Evolutionary conservation across 371 early-diverging fungal species (phyloP).

Genomic region (Rhizopus sp.): DNA sequence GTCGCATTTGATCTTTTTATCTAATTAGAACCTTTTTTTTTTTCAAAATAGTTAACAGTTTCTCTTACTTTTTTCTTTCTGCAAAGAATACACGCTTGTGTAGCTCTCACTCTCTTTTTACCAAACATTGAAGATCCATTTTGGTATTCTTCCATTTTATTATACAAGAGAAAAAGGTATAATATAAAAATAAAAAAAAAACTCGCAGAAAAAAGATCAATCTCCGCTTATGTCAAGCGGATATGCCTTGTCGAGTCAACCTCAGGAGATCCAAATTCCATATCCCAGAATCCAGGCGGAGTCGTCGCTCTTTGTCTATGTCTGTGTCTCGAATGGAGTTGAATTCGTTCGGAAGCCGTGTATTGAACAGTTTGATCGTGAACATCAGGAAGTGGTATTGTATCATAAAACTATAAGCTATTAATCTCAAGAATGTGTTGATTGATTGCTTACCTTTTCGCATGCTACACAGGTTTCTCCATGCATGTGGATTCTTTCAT

Average conservation of each 20-base stretch:
- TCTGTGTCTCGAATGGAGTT: slow-evolving; percentile 18
- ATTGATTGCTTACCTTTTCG: background rate
- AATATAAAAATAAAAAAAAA: too few relatives aligned
- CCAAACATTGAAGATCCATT: slow-evolving; percentile 6
- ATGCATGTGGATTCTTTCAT: background rate
- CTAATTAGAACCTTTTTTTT: background rate
- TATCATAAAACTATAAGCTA: slow-evolving; percentile 12
- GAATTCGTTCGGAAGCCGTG: slow-evolving; percentile 10
- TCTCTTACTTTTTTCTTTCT: slow-evolving; percentile 73
- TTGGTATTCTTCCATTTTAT: slow-evolving; percentile 14
- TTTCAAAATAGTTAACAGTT: background rate
- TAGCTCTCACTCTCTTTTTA: slow-evolving; percentile 67
- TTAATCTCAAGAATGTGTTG: background rate
- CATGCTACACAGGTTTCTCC: background rate
- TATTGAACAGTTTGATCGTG: background rate
- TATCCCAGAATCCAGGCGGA: slow-evolving; percentile 22
- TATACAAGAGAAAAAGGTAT: background rate
- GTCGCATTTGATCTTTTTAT: slow-evolving; percentile 72
- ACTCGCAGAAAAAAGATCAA: background rate
- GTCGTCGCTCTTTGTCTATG: slow-evolving; percentile 10
- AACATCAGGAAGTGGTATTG: slow-evolving; percentile 8
- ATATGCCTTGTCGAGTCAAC: background rate
- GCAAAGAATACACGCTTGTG: slow-evolving; percentile 83
- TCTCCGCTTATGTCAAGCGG: background rate
- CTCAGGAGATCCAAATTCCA: slow-evolving; percentile 15